Evolutionary conservation across 1,284 basidiomycete genomes (phyloP), one percentile per base, ranked within the genome.

Genomic region (Rugosomyces carneus): DNA sequence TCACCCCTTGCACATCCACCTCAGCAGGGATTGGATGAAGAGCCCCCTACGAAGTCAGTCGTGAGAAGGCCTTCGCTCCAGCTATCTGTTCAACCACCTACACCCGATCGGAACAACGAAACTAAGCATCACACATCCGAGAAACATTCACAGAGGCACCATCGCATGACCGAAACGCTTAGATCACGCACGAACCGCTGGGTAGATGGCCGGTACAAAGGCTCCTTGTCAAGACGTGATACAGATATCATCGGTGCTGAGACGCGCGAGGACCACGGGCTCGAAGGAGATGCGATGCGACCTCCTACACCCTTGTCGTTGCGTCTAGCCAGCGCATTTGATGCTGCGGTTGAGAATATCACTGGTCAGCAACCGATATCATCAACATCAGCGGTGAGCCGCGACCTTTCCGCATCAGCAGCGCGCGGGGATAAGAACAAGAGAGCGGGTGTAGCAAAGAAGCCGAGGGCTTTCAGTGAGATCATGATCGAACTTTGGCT

Each of bases 401-500:
- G 29, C 13, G 29, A 13, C n/a, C n/a, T n/a, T n/a, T 31, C 24
- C 5, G 29, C 13, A 11, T 3, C 29, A 10, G 29, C 7, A 8
- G 44, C 42, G 53, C 52, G 21, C 42, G 42, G 44, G 57, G 53
- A 31, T 15, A 41, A 51, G 44, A 42, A 26, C 20, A 26, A 34
- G n/a, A n/a, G n/a, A 42, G 29, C 29, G 13, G 24, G 5, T 26
- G 47, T 41, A 45, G 52, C 44, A 55, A 60, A 61, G 31, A 47
- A 53, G 44, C 37, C 49, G 21, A 44, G 61, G 24, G 69, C 72
- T 16, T 57, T 77, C 36, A 70, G 71, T 10, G 68, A 66, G 21
- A 63, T 83, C 42, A 60, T 88, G 49, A 55, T 89, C 36, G 81
- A 86, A 63, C 58, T 84, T 18, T 89, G 87, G 87, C 61, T 89